Percentiles rank a stretch among this genome's conserved stretches.
Evolutionary conservation across 176 grass and related monocot genomes (phyloP).

Genomic region (Triticum dicoccoides): DNA sequence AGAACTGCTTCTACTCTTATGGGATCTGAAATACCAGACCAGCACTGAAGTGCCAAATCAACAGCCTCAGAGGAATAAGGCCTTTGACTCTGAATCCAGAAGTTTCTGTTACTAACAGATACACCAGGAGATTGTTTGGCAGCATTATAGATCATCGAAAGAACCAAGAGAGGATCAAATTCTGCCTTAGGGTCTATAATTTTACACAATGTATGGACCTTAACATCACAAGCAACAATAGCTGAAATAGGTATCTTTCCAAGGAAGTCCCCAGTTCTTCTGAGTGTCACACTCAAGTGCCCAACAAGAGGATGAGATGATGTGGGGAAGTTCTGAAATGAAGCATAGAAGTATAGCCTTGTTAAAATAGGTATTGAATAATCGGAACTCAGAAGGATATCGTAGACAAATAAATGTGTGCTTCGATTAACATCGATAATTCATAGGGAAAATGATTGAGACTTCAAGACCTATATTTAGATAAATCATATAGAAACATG

Average conservation of each 20-base stretch:
- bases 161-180: slow-evolving; percentile 59
- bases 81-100: slow-evolving; percentile 61
- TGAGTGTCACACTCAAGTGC: slow-evolving; percentile 61
- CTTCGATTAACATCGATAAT: not conserved
- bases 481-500: not conserved
- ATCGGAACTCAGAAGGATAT: not conserved
- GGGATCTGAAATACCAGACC: slow-evolving; percentile 32
- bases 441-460: slow-evolving; percentile 5
- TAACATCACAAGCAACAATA: slow-evolving; percentile 74
- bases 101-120: slow-evolving; percentile 41
- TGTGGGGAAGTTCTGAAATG: slow-evolving; percentile 58
- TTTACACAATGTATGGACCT: slow-evolving; percentile 80
- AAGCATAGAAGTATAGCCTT: slow-evolving; percentile 16
- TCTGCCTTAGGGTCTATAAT: slow-evolving; percentile 58
- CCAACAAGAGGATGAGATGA: slow-evolving; percentile 86
- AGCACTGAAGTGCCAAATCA: slow-evolving; percentile 43
- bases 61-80: slow-evolving; percentile 47
- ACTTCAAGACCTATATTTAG: not conserved
- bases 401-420: not conserved
- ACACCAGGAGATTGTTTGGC: slow-evolving; percentile 52
- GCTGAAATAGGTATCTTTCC: slow-evolving; percentile 63
- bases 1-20: slow-evolving; percentile 50
- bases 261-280: slow-evolving; percentile 50
- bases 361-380: slow-evolving; percentile 24
- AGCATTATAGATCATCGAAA: slow-evolving; percentile 73